A percentile compares a stretch with the other conserved stretches of the same genome.
These are phyloP conservation scores for Ascochyta fabae DNA, from an alignment of 2,329 filamentous ascomycete genomes.

Conservation along the genomic window DNA sequence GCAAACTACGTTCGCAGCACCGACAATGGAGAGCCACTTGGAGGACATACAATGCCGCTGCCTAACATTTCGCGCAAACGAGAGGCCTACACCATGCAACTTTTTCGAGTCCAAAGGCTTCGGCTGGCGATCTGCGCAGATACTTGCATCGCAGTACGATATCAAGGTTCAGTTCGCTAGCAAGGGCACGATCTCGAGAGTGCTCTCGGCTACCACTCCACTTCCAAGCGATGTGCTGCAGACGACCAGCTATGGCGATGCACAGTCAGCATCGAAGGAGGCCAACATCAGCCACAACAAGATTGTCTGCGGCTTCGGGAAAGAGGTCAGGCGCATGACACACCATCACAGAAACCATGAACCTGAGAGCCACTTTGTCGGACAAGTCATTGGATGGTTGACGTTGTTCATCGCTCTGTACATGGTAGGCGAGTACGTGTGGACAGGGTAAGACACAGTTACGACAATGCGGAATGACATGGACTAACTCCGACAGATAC, in stretches of 20 bases:
- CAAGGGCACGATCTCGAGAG: slow-evolving; percentile 24
- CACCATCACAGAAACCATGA: neutral
- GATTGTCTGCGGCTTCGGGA: slow-evolving; percentile 34
- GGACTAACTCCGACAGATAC: slow-evolving; percentile 20
- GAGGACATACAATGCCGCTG: slow-evolving; percentile 36
- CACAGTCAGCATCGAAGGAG: slow-evolving; percentile 1
- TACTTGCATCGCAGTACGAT: slow-evolving; percentile 28
- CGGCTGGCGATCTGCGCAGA: slow-evolving; percentile 33
- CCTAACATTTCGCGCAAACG: slow-evolving; percentile 29
- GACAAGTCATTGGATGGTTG: slow-evolving; percentile 26
- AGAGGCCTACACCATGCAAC: slow-evolving; percentile 28
- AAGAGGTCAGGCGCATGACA: slow-evolving; percentile 28
- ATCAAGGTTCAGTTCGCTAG: slow-evolving; percentile 36
- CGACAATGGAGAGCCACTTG: slow-evolving; percentile 21
- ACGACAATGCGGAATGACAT: no score
- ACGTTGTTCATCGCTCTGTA: slow-evolving; percentile 27
- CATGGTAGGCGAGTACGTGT: slow-evolving; percentile 25
- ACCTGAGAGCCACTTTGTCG: slow-evolving; percentile 23
- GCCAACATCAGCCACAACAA: slow-evolving; percentile 23
- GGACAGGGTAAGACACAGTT: slow-evolving; percentile 26
- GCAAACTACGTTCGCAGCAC: slow-evolving; percentile 11
- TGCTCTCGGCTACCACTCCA: slow-evolving; percentile 27
- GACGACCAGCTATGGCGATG: slow-evolving; percentile 19
- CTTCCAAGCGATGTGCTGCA: slow-evolving; percentile 29
- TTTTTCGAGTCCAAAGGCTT: slow-evolving; percentile 29